phyloP scores from a whole-genome alignment of 345 rosid species.

The Eucalyptus microcorys region DNA sequence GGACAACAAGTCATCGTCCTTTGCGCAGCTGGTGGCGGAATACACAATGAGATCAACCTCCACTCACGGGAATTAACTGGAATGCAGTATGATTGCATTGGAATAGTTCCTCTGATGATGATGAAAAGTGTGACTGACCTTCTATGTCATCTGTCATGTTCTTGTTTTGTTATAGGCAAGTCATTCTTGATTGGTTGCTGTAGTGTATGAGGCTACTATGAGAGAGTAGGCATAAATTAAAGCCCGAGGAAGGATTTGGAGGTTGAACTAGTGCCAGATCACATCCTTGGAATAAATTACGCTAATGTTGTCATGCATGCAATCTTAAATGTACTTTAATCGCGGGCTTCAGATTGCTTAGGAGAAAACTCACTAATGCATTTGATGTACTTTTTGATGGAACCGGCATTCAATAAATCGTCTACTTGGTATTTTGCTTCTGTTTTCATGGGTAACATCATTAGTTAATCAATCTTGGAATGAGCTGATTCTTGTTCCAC shows the following conservation, averaged over 20 bases:
- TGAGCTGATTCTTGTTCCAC: neutral
- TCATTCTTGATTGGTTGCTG: neutral
- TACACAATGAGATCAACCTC: constrained; percentile 51
- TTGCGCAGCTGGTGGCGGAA: constrained; percentile 69
- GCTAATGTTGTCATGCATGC: neutral
- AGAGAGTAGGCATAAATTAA: neutral
- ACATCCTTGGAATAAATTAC: neutral
- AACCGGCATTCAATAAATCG: neutral
- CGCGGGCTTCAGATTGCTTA: neutral
- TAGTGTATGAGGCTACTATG: neutral
- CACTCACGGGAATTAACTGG: neutral
- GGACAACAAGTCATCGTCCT: constrained; percentile 56
- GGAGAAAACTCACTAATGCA: neutral
- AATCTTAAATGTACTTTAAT: neutral
- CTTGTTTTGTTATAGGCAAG: neutral
- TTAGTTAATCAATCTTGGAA: neutral
- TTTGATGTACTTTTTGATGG: neutral
- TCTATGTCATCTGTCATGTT: neutral
- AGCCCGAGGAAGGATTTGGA: neutral
- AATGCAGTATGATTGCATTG: neutral
- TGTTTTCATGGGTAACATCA: neutral
- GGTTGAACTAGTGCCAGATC: neutral
- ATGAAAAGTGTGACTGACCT: neutral
- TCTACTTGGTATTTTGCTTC: neutral
- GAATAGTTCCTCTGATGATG: neutral